Conservation (phyloP, 495 filamentous ascomycete genomes). For the Rusavskia elegans region DNA sequence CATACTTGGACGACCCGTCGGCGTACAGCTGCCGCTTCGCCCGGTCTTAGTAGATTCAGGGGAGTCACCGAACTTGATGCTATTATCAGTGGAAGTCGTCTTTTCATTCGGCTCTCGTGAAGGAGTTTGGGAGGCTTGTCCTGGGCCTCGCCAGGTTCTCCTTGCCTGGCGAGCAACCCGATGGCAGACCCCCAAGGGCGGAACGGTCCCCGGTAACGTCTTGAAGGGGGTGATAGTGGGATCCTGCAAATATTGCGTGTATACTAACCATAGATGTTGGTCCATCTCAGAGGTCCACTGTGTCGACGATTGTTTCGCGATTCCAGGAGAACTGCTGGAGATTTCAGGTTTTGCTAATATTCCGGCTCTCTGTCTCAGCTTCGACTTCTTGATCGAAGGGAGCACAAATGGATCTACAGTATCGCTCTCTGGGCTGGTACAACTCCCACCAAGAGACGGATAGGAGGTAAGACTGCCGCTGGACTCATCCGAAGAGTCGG, state of each 20-base stretch:
- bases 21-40: conserved; percentile 51
- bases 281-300: conserved; percentile 82
- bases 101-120: background rate
- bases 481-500: conserved; percentile 56
- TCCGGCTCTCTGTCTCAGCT: conserved; percentile 13
- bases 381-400: conserved; percentile 21
- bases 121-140: conserved; percentile 9
- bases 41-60: conserved; percentile 24
- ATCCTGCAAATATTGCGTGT: conserved; percentile 74
- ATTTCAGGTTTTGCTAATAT: conserved; percentile 9
- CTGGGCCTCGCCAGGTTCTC: conserved; percentile 63
- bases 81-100: conserved; percentile 4
- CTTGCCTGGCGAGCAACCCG: conserved; percentile 77
- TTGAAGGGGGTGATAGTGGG: conserved; percentile 90
- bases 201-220: conserved; percentile 68
- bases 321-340: conserved; percentile 2
- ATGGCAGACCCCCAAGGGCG: conserved; percentile 76
- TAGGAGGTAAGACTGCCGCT: conserved; percentile 48
- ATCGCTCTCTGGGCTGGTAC: conserved; percentile 52
- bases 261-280: conserved; percentile 84
- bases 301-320: background rate
- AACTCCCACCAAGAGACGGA: conserved; percentile 48
- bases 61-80: conserved; percentile 14
- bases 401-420: conserved; percentile 37
- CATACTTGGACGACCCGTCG: conserved; percentile 27